Evolutionary conservation across 2,329 filamentous ascomycete species (phyloP).

Genomic region (Hawksworthiomyces lignivorus): DNA sequence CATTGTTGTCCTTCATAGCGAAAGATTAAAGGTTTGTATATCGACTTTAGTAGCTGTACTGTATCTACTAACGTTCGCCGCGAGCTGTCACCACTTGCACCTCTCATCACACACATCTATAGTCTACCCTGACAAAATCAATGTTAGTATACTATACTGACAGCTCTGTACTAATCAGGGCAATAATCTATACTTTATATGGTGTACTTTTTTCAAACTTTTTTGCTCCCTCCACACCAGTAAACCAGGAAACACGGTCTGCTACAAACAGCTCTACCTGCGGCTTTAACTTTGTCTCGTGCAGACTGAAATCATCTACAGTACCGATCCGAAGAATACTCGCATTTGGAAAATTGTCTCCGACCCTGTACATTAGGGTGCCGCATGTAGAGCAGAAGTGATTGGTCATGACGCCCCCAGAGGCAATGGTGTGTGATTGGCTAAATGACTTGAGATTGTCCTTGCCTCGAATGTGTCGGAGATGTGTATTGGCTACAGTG

Average conservation of each 20-base stretch:
- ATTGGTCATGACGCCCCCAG: constrained; percentile 49
- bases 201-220: constrained; percentile 1
- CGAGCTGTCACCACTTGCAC: no score
- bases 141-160: no score
- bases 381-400: constrained; percentile 54
- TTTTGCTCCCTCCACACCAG: not conserved
- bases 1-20: no score
- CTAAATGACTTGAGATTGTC: constrained; percentile 39
- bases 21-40: no score
- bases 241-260: constrained; percentile 27
- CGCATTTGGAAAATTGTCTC: constrained; percentile 29
- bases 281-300: constrained; percentile 40
- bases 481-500: constrained; percentile 33
- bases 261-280: constrained; percentile 36
- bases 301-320: constrained; percentile 42
- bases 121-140: no score
- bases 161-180: no score
- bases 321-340: constrained; percentile 40
- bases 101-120: no score
- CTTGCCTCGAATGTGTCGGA: constrained; percentile 43
- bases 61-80: no score
- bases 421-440: constrained; percentile 39
- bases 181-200: no score
- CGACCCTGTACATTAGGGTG: constrained; percentile 39
- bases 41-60: no score